phyloP scores from a whole-genome alignment of 441 rosid genomes.

The Adansonia gregorii region DNA sequence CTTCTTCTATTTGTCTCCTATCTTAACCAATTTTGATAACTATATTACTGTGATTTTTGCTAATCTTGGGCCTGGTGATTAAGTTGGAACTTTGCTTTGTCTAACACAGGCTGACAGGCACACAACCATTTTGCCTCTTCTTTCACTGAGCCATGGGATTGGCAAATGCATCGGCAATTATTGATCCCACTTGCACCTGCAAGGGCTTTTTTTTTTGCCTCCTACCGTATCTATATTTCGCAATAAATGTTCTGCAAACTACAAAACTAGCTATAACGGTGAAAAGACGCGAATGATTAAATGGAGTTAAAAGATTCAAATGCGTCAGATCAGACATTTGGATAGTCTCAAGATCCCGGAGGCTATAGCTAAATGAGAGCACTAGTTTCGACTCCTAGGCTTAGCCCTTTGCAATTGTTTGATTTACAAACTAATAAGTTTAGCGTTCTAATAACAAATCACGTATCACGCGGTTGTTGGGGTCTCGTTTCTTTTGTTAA shows the following conservation, averaged over 20 bases:
- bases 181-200: neutral
- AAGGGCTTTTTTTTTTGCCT: neutral
- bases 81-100: neutral
- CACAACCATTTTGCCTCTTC: neutral
- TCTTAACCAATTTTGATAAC: neutral
- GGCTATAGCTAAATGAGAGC: too few species aligned
- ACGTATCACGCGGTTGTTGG: too few species aligned
- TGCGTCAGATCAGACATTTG: too few species aligned
- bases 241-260: slow-evolving; percentile 16
- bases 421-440: too few species aligned
- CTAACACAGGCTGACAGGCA: neutral
- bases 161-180: neutral
- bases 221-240: neutral
- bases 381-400: too few species aligned
- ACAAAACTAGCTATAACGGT: neutral
- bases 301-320: too few species aligned
- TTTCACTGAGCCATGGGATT: neutral
- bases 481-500: neutral
- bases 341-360: too few species aligned
- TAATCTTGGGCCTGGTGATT: neutral
- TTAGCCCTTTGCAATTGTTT: too few species aligned
- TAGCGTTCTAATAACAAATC: too few species aligned
- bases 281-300: too few species aligned
- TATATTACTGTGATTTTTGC: neutral
- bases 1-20: neutral